Evolutionary conservation across 768 basidiomycete species (phyloP), one percentile per base, ranked within the genome.

Genomic region (Serpula lacrymans): DNA sequence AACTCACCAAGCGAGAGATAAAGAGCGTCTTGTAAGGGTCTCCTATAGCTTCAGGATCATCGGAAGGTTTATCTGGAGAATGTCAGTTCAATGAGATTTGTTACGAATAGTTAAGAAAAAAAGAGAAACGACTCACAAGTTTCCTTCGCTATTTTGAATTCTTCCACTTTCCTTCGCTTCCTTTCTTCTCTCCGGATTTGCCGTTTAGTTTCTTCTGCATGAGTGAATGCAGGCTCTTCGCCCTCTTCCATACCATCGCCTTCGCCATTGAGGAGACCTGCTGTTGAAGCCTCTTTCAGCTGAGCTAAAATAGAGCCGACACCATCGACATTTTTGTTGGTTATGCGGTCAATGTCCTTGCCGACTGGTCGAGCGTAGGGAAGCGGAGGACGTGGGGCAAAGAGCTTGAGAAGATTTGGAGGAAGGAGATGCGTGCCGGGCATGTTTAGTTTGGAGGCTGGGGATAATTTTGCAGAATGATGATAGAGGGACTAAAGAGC

Each of bases 21-120:
- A 99, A 99, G 17, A 99, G 72, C 0, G 96, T 98, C 62, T 98
- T 98, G 70, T 97, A 99, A 3, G 96, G 96, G 57, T 99, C 96
- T 2, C 96, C 96, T 29, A 85, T 73, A 23, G 92, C 94, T 58
- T 95, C 82, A 10, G 84, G 41, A 55, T 99, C 94, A 39, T 95
- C 94, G 14, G 85, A 75, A 7, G 96, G 96, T 59, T 93, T 91
- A 67, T 94, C 95, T 97, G 53, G 22, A 48, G 13, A n/a, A 20
- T 16, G 35, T 12, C 22, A 44, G 37, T 39, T 47, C 49, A 39
- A 27, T 22, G 28, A 5, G 37, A 49, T 35, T 49, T 39, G 37
- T 14, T 33, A 42, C 5, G n/a, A 31, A 30, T 24, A 33, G 28
- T 6, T 6, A 25, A 26, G 46, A 30, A 25, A 17, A 12, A 25